Percentiles rank a stretch among this genome's conserved stretches.
Evolutionary conservation across 75 land plant species (phyloP).

Genomic region (Azolla pinnata): DNA sequence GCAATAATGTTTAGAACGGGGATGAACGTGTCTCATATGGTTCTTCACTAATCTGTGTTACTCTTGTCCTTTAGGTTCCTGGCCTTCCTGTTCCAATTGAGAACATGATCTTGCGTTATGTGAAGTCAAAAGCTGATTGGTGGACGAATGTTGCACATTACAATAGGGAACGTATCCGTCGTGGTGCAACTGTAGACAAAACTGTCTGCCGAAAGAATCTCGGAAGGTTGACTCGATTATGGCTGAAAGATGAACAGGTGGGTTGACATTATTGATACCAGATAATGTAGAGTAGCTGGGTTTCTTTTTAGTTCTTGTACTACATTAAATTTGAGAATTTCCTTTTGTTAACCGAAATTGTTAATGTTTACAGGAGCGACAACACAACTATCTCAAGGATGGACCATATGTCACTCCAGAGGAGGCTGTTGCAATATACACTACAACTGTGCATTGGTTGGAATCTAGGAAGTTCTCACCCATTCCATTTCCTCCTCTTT

Average conservation of each 20-base stretch:
- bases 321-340: neutral
- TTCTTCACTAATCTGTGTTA: neutral
- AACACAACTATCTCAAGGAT: conserved; percentile 97
- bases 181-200: conserved; percentile 98
- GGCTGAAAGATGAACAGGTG: conserved; percentile 97
- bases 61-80: conserved; percentile 51
- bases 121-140: conserved; percentile 98
- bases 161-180: conserved; percentile 92
- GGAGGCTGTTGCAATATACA: conserved; percentile 99
- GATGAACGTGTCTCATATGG: conserved; percentile 9
- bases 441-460: conserved; percentile 98
- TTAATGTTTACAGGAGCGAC: conserved; percentile 57
- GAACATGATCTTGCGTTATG: conserved; percentile 98
- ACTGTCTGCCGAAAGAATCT: conserved; percentile 96
- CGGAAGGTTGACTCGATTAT: conserved; percentile 87
- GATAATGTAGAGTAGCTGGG: neutral
- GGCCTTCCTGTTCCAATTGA: conserved; percentile 97
- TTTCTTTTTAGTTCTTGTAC: neutral
- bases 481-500: conserved; percentile 95
- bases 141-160: conserved; percentile 99
- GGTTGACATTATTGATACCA: neutral
- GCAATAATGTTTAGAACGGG: no score
- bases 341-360: neutral
- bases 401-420: conserved; percentile 99
- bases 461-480: conserved; percentile 98